Base-by-base conservation (phyloP, 176 grass and related monocot species). In the Pontederia crassipes region DNA sequence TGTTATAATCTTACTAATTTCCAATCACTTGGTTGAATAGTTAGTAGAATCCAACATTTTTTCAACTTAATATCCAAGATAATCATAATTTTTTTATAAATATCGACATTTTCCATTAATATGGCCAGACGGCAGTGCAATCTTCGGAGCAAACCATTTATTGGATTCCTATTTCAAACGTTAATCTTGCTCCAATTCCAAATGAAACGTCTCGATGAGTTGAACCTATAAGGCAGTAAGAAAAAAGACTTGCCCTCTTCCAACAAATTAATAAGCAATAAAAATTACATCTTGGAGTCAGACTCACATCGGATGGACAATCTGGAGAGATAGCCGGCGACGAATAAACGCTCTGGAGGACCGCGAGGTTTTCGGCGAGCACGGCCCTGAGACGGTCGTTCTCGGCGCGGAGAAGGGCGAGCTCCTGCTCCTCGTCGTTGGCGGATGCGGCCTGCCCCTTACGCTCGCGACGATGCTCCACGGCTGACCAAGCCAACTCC, bases 241-340 rank as follows among this genome's bases (percentile, higher is more conserved):
- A 84, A 48, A 1, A 58, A 52, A 67, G 68, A 48, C 24, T 57
- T 72, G 2, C 18, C 0, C 2, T 27, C 17, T 55, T 71, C 63
- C 15, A 49, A 58, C 61, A 45, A 28, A 4, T 2, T 46, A 51
- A 62, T 9, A 64, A 28, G 20, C 18, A 2, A 1, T 8, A 15
- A 48, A 14, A 48, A 14, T 17, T 17, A 17, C 51, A 65, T 65
- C 18, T 51, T 65, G 27, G 12, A 10, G 14, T 16, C 13, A 47
- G 3, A 54, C 82, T 84, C 72, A 95, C 90, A 57, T 95, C 90
- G 45, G 90, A 77, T 65, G 90, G 90, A 18, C 90, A 89, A 55
- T 95, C 82, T 58, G 71, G 52, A 11, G 86, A 89, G 56, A 95
- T 62, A 62, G 51, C 65, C 17, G 82, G 82, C 14, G 71, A 78